Evolutionary conservation across 2,329 filamentous ascomycete species (phyloP), one percentile per base, ranked within the genome.

Genomic region (Cercospora canescens): DNA sequence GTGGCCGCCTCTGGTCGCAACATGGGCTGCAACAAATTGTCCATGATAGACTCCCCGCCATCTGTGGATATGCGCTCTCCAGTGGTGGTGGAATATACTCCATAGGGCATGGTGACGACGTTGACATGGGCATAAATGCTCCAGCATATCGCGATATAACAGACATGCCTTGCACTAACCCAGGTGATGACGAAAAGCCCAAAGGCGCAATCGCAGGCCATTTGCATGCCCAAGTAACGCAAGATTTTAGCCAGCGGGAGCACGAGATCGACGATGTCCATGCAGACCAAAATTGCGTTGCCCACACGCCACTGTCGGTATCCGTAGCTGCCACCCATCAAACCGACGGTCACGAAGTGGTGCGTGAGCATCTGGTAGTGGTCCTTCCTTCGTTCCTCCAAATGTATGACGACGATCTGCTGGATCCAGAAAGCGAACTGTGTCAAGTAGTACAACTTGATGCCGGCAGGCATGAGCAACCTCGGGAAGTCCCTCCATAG

Each of bases 351-450:
- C 77, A 98, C 89, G 76, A 97, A 87, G 81, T 99, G 95, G 79
- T 98, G 95, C 18, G 88, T 90, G 72, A 98, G 88, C 95, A 98
- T 98, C 80, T 98, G 94, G 82, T 88, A 91, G 80, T 97, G 91
- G 74, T 99, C 95, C 81, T 98, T 98, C 75, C 95, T 88, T 71
- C 91, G 88, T 80, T 96, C 92, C 80, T 99, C 95, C 67, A 98
- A 93, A 80, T 97, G 91, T 77, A 98, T 92, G 65, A 97, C 92
- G 34, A 97, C 83, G 70, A 98, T 91, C 81, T 97, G 94, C 81
- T 98, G 94, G 56, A 97, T 80, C 91, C 93, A 97, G 79, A 97
- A 98, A 26, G 91, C 89, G 80, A 94, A 91, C 78, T 98, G 94
- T 14, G 90, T 89, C 34, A 99, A 85, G 74, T 96, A 92, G 80